Conservation (phyloP, 2,329 filamentous ascomycete species). For the Fusarium sp. region DNA sequence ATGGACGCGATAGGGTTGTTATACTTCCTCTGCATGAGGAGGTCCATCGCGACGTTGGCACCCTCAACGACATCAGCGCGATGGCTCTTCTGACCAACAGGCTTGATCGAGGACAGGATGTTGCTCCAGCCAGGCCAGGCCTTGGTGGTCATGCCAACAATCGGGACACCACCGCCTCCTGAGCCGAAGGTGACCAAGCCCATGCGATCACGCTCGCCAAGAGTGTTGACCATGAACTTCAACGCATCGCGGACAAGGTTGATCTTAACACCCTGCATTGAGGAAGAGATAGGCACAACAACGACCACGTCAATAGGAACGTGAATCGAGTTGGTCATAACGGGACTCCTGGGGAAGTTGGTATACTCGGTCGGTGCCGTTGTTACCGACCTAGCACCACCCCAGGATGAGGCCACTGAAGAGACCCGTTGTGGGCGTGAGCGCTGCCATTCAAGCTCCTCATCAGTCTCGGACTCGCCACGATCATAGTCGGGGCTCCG, state of each 20-base stretch:
- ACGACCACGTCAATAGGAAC: constrained; percentile 95
- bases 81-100: constrained; percentile 94
- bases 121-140: constrained; percentile 91
- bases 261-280: constrained; percentile 99
- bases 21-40: constrained; percentile 96
- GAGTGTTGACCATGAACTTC: constrained; percentile 86
- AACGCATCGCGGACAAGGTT: constrained; percentile 90
- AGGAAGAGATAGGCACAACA: constrained; percentile 95
- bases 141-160: constrained; percentile 98
- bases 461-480: constrained; percentile 81
- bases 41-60: constrained; percentile 96
- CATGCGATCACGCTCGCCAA: constrained; percentile 95
- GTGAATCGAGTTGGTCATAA: constrained; percentile 67
- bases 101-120: constrained; percentile 84
- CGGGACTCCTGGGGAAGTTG: constrained; percentile 62
- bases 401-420: constrained; percentile 83
- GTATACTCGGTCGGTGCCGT: constrained; percentile 95
- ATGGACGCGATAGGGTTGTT: constrained; percentile 96
- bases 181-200: constrained; percentile 97
- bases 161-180: constrained; percentile 86
- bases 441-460: constrained; percentile 80
- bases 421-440: constrained; percentile 73
- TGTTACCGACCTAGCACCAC: constrained; percentile 79
- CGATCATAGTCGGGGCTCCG: constrained; percentile 81
- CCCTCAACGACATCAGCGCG: constrained; percentile 97